Percentiles rank a stretch among this genome's conserved stretches.
Conservation (phyloP, 75 land plant genomes). For the Gnetum montanum region DNA sequence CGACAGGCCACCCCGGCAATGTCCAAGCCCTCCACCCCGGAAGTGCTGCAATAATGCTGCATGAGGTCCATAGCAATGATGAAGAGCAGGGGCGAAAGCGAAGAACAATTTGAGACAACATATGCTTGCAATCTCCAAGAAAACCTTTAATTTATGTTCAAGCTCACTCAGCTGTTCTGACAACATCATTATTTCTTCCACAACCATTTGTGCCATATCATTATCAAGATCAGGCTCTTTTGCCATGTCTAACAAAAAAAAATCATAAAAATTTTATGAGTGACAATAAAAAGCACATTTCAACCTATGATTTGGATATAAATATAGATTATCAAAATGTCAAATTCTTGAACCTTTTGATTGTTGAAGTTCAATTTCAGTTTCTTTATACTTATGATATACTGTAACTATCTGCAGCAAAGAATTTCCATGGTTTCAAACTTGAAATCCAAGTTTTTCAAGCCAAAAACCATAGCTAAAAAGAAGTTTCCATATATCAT, state of each 20-base stretch:
- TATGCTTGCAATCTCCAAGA: background rate
- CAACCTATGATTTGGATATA: no score
- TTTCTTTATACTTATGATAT: slow-evolving; percentile 64
- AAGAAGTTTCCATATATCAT: slow-evolving; percentile 70
- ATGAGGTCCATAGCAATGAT: no score
- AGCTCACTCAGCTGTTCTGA: slow-evolving; percentile 45
- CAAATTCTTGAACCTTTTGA: slow-evolving; percentile 40
- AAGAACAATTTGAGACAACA: slow-evolving; percentile 44
- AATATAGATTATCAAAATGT: background rate
- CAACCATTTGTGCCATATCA: slow-evolving; percentile 92
- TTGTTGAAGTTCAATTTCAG: slow-evolving; percentile 71
- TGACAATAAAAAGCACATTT: no score
- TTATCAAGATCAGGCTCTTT: slow-evolving; percentile 61
- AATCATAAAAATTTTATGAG: no score
- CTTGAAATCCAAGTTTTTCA: slow-evolving; percentile 60
- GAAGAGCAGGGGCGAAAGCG: slow-evolving; percentile 76
- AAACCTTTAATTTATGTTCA: slow-evolving; percentile 82
- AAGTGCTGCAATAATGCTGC: no score
- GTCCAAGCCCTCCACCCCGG: no score
- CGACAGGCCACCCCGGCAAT: no score
- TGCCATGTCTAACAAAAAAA: slow-evolving; percentile 51
- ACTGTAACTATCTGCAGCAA: slow-evolving; percentile 56
- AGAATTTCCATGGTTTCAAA: slow-evolving; percentile 64
- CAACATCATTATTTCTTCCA: slow-evolving; percentile 46
- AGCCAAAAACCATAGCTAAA: slow-evolving; percentile 57